These are phyloP conservation scores for Pseudovirgaria hyperparasitica DNA, from an alignment of 2,329 filamentous ascomycete species.

Conservation along the genomic window DNA sequence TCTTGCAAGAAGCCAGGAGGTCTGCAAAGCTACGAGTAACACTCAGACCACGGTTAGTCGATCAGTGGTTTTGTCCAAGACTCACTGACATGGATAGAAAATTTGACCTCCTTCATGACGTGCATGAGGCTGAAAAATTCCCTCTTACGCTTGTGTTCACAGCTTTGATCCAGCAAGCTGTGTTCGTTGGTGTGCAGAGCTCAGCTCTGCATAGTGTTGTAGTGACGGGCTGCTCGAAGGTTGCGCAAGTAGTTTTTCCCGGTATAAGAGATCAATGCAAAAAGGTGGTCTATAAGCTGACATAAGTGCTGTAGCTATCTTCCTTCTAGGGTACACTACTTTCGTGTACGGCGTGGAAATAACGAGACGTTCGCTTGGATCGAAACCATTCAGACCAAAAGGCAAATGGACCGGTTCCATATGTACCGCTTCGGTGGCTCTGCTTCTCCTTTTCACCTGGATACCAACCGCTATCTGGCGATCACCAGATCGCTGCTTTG, in stretches of 20 bases:
- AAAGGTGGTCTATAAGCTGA: constrained; percentile 8
- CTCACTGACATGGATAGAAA: constrained; percentile 15
- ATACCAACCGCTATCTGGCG: constrained; percentile 43
- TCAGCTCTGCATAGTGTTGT: constrained; percentile 23
- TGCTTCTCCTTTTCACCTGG: constrained; percentile 44
- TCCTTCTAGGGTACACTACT: constrained; percentile 54
- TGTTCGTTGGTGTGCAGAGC: constrained; percentile 26
- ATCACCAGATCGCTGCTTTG: constrained; percentile 50
- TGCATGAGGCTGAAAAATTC: constrained; percentile 27
- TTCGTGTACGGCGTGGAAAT: constrained; percentile 53
- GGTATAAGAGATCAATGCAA: constrained; percentile 12
- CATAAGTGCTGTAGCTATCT: constrained; percentile 42
- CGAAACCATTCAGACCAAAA: constrained; percentile 44
- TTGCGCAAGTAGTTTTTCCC: constrained; percentile 25
- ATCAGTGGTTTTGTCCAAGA: not conserved
- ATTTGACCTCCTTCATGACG: constrained; percentile 21
- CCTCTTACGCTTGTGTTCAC: constrained; percentile 25
- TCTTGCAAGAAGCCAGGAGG: constrained; percentile 24
- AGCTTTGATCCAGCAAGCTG: constrained; percentile 23
- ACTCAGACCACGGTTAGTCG: constrained; percentile 19
- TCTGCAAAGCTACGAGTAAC: constrained; percentile 18
- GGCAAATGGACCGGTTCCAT: constrained; percentile 47
- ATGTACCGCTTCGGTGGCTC: constrained; percentile 39
- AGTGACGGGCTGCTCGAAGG: constrained; percentile 19
- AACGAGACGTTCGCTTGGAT: constrained; percentile 41